phyloP scores from a whole-genome alignment of 129 eudicot genomes.

The Escallonia rubra region DNA sequence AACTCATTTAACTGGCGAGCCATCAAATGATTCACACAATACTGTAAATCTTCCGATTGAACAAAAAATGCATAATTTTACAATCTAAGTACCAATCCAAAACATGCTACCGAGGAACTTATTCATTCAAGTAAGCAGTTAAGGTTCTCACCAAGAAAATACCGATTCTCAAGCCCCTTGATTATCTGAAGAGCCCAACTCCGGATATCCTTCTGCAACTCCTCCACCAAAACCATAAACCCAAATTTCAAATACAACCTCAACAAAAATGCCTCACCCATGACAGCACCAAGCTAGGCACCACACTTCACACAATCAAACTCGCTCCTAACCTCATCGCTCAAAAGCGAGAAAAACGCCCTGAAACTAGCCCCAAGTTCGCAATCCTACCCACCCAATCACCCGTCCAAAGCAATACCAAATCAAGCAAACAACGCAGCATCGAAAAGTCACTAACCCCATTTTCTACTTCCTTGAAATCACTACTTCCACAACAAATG shows the following conservation, averaged over 20 bases:
- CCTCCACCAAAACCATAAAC: slow-evolving; percentile 5
- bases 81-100: neutral
- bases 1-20: too few relatives aligned
- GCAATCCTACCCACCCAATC: slow-evolving; percentile 17
- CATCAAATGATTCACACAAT: neutral
- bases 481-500: slow-evolving; percentile 30
- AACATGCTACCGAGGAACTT: neutral
- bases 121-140: slow-evolving; percentile 4
- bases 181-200: slow-evolving; percentile 14
- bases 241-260: slow-evolving; percentile 35
- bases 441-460: slow-evolving; percentile 11
- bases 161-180: slow-evolving; percentile 22
- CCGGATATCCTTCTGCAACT: slow-evolving; percentile 11
- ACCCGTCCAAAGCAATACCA: slow-evolving; percentile 49
- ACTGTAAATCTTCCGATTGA: neutral
- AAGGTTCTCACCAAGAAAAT: slow-evolving; percentile 25
- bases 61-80: neutral
- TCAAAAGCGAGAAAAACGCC: slow-evolving; percentile 46
- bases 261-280: slow-evolving; percentile 42
- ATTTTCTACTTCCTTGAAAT: slow-evolving; percentile 15
- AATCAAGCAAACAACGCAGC: slow-evolving; percentile 30
- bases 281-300: slow-evolving; percentile 46
- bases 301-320: slow-evolving; percentile 32
- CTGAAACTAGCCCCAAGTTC: slow-evolving; percentile 30
- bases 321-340: slow-evolving; percentile 24